Percentiles rank a stretch among this genome's conserved stretches.
Conservation (phyloP, 768 basidiomycete species). For the Rhodotorula kratochvilovae region DNA sequence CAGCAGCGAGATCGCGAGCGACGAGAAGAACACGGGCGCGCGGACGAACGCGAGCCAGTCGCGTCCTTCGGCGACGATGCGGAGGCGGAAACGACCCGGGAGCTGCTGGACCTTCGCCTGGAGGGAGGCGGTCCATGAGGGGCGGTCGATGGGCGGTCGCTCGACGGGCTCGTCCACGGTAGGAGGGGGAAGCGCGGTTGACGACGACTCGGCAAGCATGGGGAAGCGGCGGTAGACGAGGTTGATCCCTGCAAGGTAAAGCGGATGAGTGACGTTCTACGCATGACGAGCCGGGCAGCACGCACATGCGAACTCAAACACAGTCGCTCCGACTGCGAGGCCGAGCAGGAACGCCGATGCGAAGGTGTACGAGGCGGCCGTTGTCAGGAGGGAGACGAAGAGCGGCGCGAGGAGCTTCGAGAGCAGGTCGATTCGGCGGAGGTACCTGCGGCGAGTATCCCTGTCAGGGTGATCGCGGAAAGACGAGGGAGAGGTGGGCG, state of each 20-base stretch:
- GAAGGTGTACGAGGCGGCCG: constrained; percentile 45
- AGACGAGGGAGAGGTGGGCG: constrained; percentile 24
- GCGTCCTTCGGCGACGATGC: not conserved
- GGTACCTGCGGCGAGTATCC: constrained; percentile 9
- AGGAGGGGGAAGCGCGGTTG: not conserved
- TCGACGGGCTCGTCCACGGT: not conserved
- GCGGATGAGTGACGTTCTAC: not conserved
- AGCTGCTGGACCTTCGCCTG: not conserved
- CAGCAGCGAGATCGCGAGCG: constrained; percentile 52
- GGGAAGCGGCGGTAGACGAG: constrained; percentile 51
- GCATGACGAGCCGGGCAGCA: too few relatives aligned
- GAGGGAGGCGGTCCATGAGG: too few relatives aligned
- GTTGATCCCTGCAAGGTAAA: constrained; percentile 44
- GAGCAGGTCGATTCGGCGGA: constrained; percentile 51
- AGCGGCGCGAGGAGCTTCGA: constrained; percentile 56
- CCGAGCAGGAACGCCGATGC: constrained; percentile 44
- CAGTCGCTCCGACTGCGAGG: constrained; percentile 48
- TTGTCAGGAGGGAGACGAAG: constrained; percentile 55
- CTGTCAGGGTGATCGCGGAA: too few relatives aligned
- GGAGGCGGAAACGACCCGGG: not conserved
- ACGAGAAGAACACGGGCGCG: constrained; percentile 51
- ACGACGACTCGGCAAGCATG: constrained; percentile 33
- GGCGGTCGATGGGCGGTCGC: not conserved
- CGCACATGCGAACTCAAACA: constrained; percentile 51
- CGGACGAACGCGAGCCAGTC: constrained; percentile 52